Evolutionary conservation across 768 basidiomycete genomes (phyloP).

Genomic region (Clathrus columnatus): DNA sequence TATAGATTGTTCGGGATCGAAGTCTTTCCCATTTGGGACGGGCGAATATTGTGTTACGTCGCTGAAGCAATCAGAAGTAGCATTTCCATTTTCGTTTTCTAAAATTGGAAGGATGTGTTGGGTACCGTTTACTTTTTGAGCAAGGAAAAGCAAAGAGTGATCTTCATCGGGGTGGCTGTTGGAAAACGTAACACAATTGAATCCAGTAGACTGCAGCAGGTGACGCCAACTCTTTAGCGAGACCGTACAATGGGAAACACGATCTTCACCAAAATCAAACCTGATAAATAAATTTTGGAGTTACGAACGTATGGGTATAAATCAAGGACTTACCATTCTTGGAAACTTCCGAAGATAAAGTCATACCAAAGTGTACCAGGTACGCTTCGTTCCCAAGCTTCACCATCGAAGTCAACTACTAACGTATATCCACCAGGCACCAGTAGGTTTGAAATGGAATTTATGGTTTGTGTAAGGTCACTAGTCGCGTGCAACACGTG

Average conservation of each 20-base stretch:
- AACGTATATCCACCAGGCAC: conserved; percentile 13
- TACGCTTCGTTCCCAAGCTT: not conserved
- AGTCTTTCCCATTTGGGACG: not conserved
- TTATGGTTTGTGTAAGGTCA: conserved; percentile 3
- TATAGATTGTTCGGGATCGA: not conserved
- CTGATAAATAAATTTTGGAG: not conserved
- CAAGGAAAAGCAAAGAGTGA: not conserved
- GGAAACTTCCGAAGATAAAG: not conserved
- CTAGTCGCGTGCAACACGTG: conserved; percentile 14
- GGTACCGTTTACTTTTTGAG: not conserved
- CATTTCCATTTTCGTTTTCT: not conserved
- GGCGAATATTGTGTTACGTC: not conserved
- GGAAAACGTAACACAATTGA: not conserved
- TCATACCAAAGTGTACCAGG: conserved; percentile 9
- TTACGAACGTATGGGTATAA: not conserved
- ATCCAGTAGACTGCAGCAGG: not conserved
- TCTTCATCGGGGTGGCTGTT: not conserved
- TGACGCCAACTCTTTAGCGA: not conserved
- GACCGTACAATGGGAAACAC: not conserved
- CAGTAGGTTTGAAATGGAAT: conserved; percentile 6
- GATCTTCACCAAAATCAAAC: not conserved
- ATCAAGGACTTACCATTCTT: not conserved
- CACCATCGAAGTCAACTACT: conserved; percentile 12
- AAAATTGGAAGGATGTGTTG: not conserved
- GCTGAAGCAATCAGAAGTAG: not conserved